Evolutionary conservation across 139 green algal species (phyloP), one percentile per base, ranked within the genome.

Genomic region (Closterium sp.): DNA sequence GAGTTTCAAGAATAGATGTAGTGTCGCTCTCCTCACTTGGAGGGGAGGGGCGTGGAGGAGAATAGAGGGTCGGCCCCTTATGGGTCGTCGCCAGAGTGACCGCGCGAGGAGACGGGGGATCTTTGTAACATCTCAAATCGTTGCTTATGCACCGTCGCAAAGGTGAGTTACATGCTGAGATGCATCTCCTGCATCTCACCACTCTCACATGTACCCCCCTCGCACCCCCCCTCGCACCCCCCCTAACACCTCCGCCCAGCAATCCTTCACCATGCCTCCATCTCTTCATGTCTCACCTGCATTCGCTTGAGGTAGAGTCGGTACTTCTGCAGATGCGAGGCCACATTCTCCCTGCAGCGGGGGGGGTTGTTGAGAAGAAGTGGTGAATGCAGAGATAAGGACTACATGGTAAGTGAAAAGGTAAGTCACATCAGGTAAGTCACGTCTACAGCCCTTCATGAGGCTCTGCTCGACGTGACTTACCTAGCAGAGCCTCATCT

Each of bases 281-380:
- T 16, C n/a, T 32, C 81, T 34, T 8, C 31, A 8, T 23, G 31
- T 86, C n/a, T 32, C 81, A 86, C 81, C 88, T 87, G 84, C 84
- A 93, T 92, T 1, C 90, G 85, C 92, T 95, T 95, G 0, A 95
- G 89, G 38, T 95, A 95, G 33, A 93, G 84, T 4, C 93, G 86
- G n/a, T 95, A 95, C 93, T 95, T 95, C 88, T 95, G 93, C 76
- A 95, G 35, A 85, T 95, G 93, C 2, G 34, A 88, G 4, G 93
- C 93, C 88, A 95, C 93, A 64, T 95, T 95, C 92, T 95, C 93
- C 28, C 93, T 91, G 88, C 43, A 66, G 38, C 38, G 16, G 38
- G 16, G 3, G 38, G 38, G 38, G 38, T 8, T 6, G 38, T 21
- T 8, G 38, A 8, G 38, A 66, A 10, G 3, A 6, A 10, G 38